These are phyloP conservation scores for Trichosporon sp. DNA, from an alignment of 1,284 basidiomycete species.

Conservation along the genomic window DNA sequence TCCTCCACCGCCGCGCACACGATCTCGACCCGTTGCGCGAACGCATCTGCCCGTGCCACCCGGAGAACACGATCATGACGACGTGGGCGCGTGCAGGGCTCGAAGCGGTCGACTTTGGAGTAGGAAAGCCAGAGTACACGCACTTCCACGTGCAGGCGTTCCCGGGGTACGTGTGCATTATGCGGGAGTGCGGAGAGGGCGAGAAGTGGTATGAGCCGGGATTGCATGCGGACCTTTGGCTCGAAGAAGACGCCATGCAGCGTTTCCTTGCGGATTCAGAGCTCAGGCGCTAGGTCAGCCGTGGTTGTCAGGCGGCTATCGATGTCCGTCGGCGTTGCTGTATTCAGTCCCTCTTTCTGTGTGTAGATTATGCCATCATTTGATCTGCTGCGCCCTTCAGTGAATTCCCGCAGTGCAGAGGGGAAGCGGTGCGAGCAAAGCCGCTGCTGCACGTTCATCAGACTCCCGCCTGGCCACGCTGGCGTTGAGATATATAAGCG, in stretches of 20 bases:
- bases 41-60: conserved; percentile 48
- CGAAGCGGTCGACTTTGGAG: conserved; percentile 51
- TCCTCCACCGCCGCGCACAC: conserved; percentile 51
- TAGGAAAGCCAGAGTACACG: conserved; percentile 37
- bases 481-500: too few relatives aligned
- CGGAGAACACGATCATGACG: conserved; percentile 49
- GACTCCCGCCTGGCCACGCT: too few relatives aligned
- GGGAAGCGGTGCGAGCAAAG: too few relatives aligned
- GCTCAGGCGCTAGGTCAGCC: background rate
- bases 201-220: conserved; percentile 16
- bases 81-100: conserved; percentile 51
- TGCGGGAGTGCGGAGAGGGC: background rate
- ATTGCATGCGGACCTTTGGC: conserved; percentile 11
- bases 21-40: conserved; percentile 40
- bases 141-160: conserved; percentile 14
- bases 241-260: conserved; percentile 13
- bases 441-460: too few relatives aligned
- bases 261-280: conserved; percentile 7
- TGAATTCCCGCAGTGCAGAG: too few relatives aligned
- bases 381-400: too few relatives aligned
- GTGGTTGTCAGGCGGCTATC: background rate
- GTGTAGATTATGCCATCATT: background rate
- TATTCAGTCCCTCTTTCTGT: background rate
- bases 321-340: background rate
- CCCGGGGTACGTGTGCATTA: conserved; percentile 10